Evolutionary conservation across 495 filamentous ascomycete genomes (phyloP).

Genomic region (Tuber borchii): DNA sequence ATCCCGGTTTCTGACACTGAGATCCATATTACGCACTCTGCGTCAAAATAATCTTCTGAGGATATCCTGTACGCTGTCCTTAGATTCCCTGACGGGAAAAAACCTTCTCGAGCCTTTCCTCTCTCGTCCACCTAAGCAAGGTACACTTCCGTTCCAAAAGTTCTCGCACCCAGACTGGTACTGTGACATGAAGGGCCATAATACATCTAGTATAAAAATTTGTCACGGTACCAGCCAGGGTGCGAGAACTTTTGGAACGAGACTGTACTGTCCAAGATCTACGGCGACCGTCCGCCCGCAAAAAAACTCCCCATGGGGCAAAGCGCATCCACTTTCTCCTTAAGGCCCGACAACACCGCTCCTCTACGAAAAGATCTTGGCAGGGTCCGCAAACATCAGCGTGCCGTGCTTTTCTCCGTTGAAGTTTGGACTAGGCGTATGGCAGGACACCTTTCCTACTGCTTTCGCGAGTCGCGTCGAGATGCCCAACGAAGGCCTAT

Average conservation of each 20-base stretch:
- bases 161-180: no score
- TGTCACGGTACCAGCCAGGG: no score
- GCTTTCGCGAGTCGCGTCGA: conserved; percentile 31
- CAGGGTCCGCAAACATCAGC: conserved; percentile 17
- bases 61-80: not conserved
- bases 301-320: not conserved
- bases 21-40: not conserved
- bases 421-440: conserved; percentile 16
- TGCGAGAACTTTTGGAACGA: no score
- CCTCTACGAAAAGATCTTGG: not conserved
- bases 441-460: conserved; percentile 34
- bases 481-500: conserved; percentile 30
- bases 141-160: no score
- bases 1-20: not conserved
- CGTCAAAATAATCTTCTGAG: not conserved
- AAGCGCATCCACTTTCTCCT: not conserved
- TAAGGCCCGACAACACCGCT: not conserved
- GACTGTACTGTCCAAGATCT: not conserved
- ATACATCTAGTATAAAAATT: no score
- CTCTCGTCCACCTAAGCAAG: not conserved
- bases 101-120: not conserved
- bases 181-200: no score
- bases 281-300: not conserved
- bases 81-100: not conserved
- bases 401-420: conserved; percentile 21